Percentiles rank a stretch among this genome's conserved stretches.
Evolutionary conservation across 2,329 filamentous ascomycete genomes (phyloP).

Genomic region (Aspergillus brunneoviolaceus): DNA sequence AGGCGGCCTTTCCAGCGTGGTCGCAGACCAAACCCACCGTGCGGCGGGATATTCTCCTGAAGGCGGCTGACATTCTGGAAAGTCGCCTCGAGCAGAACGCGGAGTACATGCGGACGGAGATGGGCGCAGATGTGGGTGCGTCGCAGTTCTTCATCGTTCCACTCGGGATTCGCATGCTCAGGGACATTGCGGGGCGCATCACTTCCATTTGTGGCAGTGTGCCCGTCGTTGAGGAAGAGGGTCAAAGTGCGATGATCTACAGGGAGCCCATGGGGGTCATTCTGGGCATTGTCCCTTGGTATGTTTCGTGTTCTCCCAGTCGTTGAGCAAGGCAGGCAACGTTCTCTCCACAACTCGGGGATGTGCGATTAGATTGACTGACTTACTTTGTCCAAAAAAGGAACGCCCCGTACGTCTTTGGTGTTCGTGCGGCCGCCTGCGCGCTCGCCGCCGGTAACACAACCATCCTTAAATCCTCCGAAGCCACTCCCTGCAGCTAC

Average conservation of each 20-base stretch:
- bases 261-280: constrained; percentile 77
- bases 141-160: constrained; percentile 34
- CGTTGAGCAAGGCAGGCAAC: background rate
- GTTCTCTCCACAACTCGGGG: background rate
- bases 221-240: constrained; percentile 50
- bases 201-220: constrained; percentile 50
- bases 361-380: background rate
- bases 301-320: constrained; percentile 40
- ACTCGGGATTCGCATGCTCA: constrained; percentile 41
- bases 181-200: constrained; percentile 52
- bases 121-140: constrained; percentile 45
- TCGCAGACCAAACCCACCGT: constrained; percentile 58
- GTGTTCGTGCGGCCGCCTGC: constrained; percentile 53
- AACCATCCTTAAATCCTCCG: constrained; percentile 68
- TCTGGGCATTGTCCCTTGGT: constrained; percentile 78
- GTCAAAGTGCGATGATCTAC: constrained; percentile 62
- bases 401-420: constrained; percentile 56
- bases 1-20: constrained; percentile 67
- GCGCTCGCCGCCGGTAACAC: constrained; percentile 72
- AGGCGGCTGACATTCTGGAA: constrained; percentile 60
- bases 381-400: constrained; percentile 25
- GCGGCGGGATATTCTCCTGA: constrained; percentile 68
- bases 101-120: constrained; percentile 59
- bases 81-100: constrained; percentile 52
- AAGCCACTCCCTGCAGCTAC: constrained; percentile 62